A percentile compares a stretch with the other conserved stretches of the same genome.
Evolutionary conservation across 2,329 filamentous ascomycete species (phyloP).

Genomic region (Alternaria metachromatica): DNA sequence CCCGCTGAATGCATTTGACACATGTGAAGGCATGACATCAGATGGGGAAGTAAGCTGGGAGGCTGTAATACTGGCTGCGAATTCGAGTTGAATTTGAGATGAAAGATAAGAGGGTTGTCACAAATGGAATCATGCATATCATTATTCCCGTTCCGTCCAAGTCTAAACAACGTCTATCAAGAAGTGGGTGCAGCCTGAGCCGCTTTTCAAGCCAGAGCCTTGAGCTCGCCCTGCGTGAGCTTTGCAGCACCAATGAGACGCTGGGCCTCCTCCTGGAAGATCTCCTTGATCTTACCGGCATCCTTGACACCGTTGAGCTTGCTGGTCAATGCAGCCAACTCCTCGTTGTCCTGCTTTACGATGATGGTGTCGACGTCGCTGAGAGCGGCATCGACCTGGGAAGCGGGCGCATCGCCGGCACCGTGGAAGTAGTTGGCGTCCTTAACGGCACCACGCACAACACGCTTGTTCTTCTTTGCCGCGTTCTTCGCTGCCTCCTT

Average conservation of each 20-base stretch:
- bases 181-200: neutral
- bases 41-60: neutral
- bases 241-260: constrained; percentile 82
- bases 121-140: constrained; percentile 4
- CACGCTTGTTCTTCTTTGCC: constrained; percentile 99
- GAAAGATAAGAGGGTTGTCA: neutral
- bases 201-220: constrained; percentile 58
- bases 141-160: constrained; percentile 12
- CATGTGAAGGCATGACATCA: constrained; percentile 1
- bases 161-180: constrained; percentile 29
- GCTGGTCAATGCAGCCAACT: constrained; percentile 81
- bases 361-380: constrained; percentile 87
- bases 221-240: constrained; percentile 82
- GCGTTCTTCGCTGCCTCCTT: constrained; percentile 99
- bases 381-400: constrained; percentile 81
- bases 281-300: constrained; percentile 81
- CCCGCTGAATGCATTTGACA: constrained; percentile 4
- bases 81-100: neutral
- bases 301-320: constrained; percentile 82
- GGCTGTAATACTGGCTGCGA: neutral
- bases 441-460: constrained; percentile 91
- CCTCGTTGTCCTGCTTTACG: constrained; percentile 86
- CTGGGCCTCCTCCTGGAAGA: constrained; percentile 80
- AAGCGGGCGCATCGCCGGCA: constrained; percentile 70
- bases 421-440: constrained; percentile 94